phyloP scores from a whole-genome alignment of 495 filamentous ascomycete species.

The Neurospora intermedia region DNA sequence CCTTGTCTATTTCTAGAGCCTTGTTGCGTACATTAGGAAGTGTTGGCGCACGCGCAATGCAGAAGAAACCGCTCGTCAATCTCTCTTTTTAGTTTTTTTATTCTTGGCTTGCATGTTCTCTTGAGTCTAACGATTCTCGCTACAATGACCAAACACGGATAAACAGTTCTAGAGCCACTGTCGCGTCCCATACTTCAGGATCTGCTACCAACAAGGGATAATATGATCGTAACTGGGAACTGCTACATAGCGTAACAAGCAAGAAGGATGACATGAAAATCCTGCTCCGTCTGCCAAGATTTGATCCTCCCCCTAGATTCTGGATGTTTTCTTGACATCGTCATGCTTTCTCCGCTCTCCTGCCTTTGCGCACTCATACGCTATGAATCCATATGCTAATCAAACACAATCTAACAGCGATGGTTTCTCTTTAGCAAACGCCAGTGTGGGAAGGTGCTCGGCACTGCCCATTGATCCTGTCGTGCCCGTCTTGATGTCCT shows the following conservation, averaged over 20 bases:
- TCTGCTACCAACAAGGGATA: not conserved
- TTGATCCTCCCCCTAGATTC: not conserved
- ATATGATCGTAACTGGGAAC: not conserved
- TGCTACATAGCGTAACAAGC: not conserved
- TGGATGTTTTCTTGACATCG: not conserved
- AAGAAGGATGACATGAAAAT: not conserved
- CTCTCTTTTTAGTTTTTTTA: not conserved
- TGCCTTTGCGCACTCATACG: not conserved
- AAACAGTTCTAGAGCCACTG: not conserved
- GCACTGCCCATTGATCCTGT: not conserved
- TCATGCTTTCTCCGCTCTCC: not conserved
- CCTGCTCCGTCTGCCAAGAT: not conserved
- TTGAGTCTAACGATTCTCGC: not conserved
- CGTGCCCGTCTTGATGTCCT: constrained; percentile 5
- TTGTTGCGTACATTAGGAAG: not conserved
- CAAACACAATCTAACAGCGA: not conserved
- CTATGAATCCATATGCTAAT: not conserved
- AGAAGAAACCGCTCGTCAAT: not conserved
- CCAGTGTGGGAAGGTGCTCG: not conserved
- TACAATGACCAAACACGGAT: not conserved
- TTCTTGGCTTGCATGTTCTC: not conserved
- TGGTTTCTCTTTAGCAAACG: not conserved
- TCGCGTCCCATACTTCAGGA: not conserved
- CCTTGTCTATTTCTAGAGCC: not conserved
- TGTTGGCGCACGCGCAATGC: not conserved